Evolutionary conservation across 192 early-diverging fungal species (phyloP), one percentile per base, ranked within the genome.

Genomic region (Borealophlyctis nickersoniae): DNA sequence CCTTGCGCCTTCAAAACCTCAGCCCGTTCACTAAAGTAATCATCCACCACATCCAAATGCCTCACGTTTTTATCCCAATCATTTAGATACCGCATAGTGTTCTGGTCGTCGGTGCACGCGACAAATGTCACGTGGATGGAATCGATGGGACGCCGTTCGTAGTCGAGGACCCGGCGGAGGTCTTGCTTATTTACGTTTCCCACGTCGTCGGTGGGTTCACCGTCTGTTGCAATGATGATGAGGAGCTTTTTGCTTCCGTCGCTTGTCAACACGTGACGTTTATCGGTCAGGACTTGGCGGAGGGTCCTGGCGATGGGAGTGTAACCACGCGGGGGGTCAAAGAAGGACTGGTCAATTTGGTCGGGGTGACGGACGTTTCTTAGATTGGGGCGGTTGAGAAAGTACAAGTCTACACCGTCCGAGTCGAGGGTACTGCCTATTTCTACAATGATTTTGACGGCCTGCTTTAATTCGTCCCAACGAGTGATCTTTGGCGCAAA

Each of bases 391-490:
- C 64, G 29, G 56, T 66, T 66, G 2, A 66, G 64, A 39, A 66
- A 66, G 35, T 66, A 66, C 2, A 66, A 28, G 27, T 66, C 64
- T 16, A 66, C 45, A 7, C 64, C 64, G 23, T 66, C 64, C 16
- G 28, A 13, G 56, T 66, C 64, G 36, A 66, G 56, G 4, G 39
- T 48, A 7, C 53, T 28, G 19, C 22, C 64, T 22, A 66, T 66
- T 4, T 66, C 64, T 9, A 56, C 48, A 9, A 62, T 55, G 22
- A 33, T 48, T 14, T 24, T 14, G 36, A 66, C 33, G 0, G 54
- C 58, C 29, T 4, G 9, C 45, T 66, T 66, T 30, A 66, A 55
- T 28, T 66, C 64, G 64, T 66, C 64, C 64, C 64, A 66, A 19
- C 64, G 64, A 23, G 64, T 66, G 4, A 19, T 14, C 5, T 24